Conservation (phyloP, 192 early-diverging fungal genomes). For the Mortierella hygrophila region DNA sequence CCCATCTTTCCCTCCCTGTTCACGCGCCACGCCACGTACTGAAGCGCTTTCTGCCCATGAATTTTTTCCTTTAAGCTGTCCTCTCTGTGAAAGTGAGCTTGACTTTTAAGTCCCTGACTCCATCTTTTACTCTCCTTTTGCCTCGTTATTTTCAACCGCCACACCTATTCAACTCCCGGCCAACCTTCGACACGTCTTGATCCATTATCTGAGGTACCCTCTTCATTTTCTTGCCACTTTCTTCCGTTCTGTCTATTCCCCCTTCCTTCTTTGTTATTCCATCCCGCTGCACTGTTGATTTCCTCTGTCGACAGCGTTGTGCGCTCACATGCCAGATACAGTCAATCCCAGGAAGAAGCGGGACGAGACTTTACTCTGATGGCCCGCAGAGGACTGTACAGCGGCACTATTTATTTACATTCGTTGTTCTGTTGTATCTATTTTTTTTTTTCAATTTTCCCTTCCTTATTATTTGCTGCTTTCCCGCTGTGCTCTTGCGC, state of each 20-base stretch:
- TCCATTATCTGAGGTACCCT: neutral
- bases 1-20: neutral
- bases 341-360: neutral
- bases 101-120: neutral
- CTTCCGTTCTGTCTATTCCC: neutral
- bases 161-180: neutral
- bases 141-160: conserved; percentile 1
- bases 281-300: neutral
- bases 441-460: neutral
- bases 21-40: neutral
- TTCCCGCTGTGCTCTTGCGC: conserved; percentile 1
- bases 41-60: neutral
- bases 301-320: conserved; percentile 3
- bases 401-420: conserved; percentile 2
- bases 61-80: neutral
- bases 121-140: neutral
- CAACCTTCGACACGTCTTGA: neutral
- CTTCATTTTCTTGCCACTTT: neutral
- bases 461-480: conserved; percentile 4
- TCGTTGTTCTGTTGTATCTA: neutral
- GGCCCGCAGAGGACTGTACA: neutral
- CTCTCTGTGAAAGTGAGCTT: neutral
- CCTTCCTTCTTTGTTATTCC: neutral
- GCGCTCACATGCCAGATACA: conserved; percentile 9
- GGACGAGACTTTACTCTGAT: conserved; percentile 1